Conservation (phyloP, 2,329 filamentous ascomycete species). For the Ascochyta rabiei region DNA sequence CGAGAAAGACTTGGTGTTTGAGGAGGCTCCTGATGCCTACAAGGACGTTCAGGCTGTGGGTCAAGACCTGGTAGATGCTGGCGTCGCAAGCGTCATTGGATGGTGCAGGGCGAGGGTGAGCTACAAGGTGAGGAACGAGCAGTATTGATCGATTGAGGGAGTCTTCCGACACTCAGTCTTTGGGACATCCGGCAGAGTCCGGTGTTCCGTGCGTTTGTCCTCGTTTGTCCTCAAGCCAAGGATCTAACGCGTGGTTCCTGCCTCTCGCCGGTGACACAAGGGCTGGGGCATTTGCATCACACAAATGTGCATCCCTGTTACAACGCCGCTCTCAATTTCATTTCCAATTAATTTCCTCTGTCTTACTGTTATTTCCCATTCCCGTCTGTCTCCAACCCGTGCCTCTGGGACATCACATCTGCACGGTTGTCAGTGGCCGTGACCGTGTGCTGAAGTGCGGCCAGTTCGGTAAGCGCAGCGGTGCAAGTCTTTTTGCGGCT, state of each 20-base stretch:
- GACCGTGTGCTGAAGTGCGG: not conserved
- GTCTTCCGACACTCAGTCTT: not conserved
- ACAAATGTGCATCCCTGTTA: slow-evolving; percentile 10
- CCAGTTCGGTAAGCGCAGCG: not conserved
- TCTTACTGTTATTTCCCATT: slow-evolving; percentile 7
- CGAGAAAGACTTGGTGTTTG: slow-evolving; percentile 47
- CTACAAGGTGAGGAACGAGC: slow-evolving; percentile 49
- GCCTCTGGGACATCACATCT: not conserved
- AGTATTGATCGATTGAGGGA: slow-evolving; percentile 12
- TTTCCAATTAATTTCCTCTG: slow-evolving; percentile 11
- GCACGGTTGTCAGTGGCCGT: not conserved
- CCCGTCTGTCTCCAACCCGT: not conserved
- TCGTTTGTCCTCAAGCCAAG: slow-evolving; percentile 5
- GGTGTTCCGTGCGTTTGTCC: not conserved
- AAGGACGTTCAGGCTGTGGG: slow-evolving; percentile 48
- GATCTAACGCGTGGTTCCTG: slow-evolving; percentile 4
- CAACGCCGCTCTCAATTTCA: slow-evolving; percentile 6
- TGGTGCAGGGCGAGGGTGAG: slow-evolving; percentile 45
- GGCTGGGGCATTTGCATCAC: slow-evolving; percentile 19
- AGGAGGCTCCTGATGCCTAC: slow-evolving; percentile 49
- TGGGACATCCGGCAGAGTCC: not conserved
- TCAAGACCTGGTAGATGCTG: slow-evolving; percentile 43
- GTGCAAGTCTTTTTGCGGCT: slow-evolving; percentile 13
- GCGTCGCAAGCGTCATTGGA: slow-evolving; percentile 40
- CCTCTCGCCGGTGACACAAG: slow-evolving; percentile 6